These are phyloP conservation scores for Candida cerambycidarum DNA, from an alignment of 805 yeast genomes.

Conservation along the genomic window DNA sequence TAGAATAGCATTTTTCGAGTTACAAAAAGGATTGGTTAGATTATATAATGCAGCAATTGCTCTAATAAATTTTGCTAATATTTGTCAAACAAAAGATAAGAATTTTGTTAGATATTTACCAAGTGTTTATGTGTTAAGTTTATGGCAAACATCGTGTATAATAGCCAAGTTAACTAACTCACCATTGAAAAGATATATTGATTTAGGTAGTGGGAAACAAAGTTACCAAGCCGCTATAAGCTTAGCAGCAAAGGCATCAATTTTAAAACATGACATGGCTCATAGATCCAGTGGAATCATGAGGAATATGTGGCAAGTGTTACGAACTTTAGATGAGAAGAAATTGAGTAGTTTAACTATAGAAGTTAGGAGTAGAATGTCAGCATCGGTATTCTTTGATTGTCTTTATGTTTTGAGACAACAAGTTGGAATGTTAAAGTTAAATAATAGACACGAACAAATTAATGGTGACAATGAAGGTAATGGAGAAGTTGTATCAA, in stretches of 20 bases:
- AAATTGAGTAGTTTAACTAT: constrained; percentile 43
- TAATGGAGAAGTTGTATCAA: constrained; percentile 25
- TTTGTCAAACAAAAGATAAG: constrained; percentile 58
- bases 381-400: constrained; percentile 91
- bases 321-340: constrained; percentile 63
- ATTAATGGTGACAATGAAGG: constrained; percentile 28
- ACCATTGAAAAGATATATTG: constrained; percentile 62
- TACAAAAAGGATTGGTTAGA: constrained; percentile 69
- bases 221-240: constrained; percentile 67
- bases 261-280: constrained; percentile 88
- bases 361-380: constrained; percentile 77
- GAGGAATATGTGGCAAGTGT: constrained; percentile 90
- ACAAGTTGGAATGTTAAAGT: constrained; percentile 80
- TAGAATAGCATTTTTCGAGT: constrained; percentile 53
- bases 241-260: constrained; percentile 74
- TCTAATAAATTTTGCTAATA: constrained; percentile 63
- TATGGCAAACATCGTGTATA: constrained; percentile 92
- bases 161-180: constrained; percentile 80
- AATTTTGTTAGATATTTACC: constrained; percentile 77
- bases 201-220: constrained; percentile 67
- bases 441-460: constrained; percentile 37
- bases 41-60: constrained; percentile 79
- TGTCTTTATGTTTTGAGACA: constrained; percentile 81
- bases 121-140: constrained; percentile 71
- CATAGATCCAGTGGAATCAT: constrained; percentile 91